Evolutionary conservation across 768 basidiomycete species (phyloP), one percentile per base, ranked within the genome.

Genomic region (Lactarius hengduanensis): DNA sequence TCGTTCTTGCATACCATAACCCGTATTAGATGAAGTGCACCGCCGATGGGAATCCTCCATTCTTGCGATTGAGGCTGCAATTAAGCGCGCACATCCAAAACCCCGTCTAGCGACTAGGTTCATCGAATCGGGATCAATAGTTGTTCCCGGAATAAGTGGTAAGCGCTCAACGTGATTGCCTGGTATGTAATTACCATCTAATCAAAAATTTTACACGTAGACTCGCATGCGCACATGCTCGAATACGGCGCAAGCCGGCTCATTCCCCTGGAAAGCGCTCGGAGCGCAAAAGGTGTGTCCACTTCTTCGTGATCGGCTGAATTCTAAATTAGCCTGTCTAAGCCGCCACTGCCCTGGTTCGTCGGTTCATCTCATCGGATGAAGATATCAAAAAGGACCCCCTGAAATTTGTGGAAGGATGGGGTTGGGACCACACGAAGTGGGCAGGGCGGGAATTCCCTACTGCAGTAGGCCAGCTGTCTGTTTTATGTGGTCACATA

Each of bases 361-460:
- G 82, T 60, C 73, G 82, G 26, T 89, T 85, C 75, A 86, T 94
- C 62, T 75, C 85, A 13, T 74, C 80, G 10, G 81, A 86, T 67
- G 82, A 82, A 0, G 86, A 87, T 50, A 75, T 89, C n/a, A 74
- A 78, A 26, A 77, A 78, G 22, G 83, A 92, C 73, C 82, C n/a
- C 16, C 79, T 83, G 26, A 83, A 81, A 69, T 86, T 87, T 74
- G 82, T 96, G 18, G 83, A 86, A 62, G 93, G 93, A 2, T 86
- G 90, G 73, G 95, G 94, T 1, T 96, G 95, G 94, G 92, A 96
- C 74, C 95, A 96, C 76, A 96, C 92, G 1, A 77, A 82, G 61
- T 91, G 90, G 90, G 78, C 82, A 9, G 74, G 74, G 22, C 75
- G 78, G 36, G 77, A 78, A 26, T 93, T 88, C 81, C 92, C 92